Evolutionary conservation across 2,329 filamentous ascomycete genomes (phyloP).

Genomic region (Elsinoe necatrix): DNA sequence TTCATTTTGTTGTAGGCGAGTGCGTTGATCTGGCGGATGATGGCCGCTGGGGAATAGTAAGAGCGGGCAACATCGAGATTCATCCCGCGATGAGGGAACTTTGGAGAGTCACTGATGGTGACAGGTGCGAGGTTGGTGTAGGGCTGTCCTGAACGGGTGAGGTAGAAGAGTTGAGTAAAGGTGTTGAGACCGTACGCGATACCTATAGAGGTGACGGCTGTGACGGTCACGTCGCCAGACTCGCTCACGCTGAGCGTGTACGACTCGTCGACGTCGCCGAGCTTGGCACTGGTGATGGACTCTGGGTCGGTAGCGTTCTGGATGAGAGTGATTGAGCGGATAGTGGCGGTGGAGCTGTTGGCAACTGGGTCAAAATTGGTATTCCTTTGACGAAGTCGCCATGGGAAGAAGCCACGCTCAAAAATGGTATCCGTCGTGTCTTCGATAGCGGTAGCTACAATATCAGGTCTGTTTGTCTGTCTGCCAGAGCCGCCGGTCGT

Average conservation of each 20-base stretch:
- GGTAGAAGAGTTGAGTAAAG: constrained; percentile 71
- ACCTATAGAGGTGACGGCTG: constrained; percentile 58
- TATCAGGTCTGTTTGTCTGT: constrained; percentile 25
- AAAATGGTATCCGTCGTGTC: constrained; percentile 58
- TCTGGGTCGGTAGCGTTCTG: constrained; percentile 49
- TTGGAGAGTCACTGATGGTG: constrained; percentile 61
- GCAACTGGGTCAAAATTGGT: constrained; percentile 55
- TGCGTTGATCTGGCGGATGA: constrained; percentile 68
- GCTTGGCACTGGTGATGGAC: constrained; percentile 51
- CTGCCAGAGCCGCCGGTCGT: constrained; percentile 4
- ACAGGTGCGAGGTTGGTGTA: constrained; percentile 69
- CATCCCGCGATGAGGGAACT: constrained; percentile 68
- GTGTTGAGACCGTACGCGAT: constrained; percentile 65
- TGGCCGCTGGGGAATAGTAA: constrained; percentile 58
- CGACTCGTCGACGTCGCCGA: constrained; percentile 63
- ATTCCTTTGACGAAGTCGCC: constrained; percentile 63
- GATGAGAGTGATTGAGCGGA: constrained; percentile 54
- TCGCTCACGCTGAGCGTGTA: constrained; percentile 57
- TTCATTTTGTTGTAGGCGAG: constrained; percentile 76
- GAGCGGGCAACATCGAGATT: constrained; percentile 70
- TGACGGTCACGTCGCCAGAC: constrained; percentile 53
- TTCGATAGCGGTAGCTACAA: constrained; percentile 39
- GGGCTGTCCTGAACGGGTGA: constrained; percentile 49
- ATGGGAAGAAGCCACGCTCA: constrained; percentile 61
- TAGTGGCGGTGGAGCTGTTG: constrained; percentile 37